phyloP scores from a whole-genome alignment of 768 basidiomycete species.

The Sporobolomyces phaffii region DNA sequence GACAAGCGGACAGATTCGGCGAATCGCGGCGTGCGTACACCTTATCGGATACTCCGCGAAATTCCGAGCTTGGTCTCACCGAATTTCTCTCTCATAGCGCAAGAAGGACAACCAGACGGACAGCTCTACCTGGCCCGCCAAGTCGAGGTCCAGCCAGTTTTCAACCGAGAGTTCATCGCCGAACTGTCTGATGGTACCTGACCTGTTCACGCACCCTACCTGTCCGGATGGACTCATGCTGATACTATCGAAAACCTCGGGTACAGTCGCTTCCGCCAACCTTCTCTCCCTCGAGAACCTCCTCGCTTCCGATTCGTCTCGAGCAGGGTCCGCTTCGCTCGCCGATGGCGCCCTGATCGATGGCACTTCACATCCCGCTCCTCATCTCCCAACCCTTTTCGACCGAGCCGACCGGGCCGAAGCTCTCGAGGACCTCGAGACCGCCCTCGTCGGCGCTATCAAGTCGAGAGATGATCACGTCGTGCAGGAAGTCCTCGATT shows the following conservation, averaged over 20 bases:
- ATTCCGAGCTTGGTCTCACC: no score
- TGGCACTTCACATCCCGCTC: conserved; percentile 28
- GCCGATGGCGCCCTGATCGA: conserved; percentile 41
- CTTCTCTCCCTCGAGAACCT: conserved; percentile 65
- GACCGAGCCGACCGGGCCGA: conserved; percentile 44
- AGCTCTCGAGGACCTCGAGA: conserved; percentile 43
- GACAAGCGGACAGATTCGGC: conserved; percentile 36
- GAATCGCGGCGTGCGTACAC: conserved; percentile 23
- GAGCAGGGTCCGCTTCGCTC: conserved; percentile 5
- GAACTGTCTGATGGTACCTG: conserved; percentile 81
- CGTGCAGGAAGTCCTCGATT: conserved; percentile 75
- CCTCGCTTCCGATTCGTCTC: conserved; percentile 57
- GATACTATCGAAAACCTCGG: no score
- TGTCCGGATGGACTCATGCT: no score
- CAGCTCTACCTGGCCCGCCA: conserved; percentile 92
- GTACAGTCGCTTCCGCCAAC: conserved; percentile 57
- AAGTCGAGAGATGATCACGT: conserved; percentile 71
- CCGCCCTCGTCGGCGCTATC: conserved; percentile 38
- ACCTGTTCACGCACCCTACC: no score
- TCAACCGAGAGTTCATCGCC: conserved; percentile 67
- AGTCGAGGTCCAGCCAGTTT: conserved; percentile 81
- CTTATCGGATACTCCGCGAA: no score
- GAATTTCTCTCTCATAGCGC: conserved; percentile 8
- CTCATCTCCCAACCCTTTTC: conserved; percentile 41
- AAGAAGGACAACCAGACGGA: conserved; percentile 56